phyloP scores from a whole-genome alignment of 768 basidiomycete genomes.

The Hericium rajendrae region DNA sequence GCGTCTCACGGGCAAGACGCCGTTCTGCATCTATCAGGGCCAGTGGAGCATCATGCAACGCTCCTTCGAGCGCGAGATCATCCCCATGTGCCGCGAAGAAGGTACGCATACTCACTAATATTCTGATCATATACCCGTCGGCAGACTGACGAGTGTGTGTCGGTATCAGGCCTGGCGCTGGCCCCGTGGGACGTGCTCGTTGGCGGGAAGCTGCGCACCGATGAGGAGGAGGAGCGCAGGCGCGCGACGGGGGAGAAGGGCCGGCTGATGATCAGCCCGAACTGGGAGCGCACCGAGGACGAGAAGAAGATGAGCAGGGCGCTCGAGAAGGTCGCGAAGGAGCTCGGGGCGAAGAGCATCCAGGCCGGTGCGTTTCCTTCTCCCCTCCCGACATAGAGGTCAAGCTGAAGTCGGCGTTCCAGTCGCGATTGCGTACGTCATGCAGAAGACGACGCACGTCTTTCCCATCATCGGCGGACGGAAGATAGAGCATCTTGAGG shows the following conservation, averaged over 20 bases:
- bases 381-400: not conserved
- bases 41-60: slow-evolving; percentile 24
- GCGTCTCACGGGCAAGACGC: slow-evolving; percentile 26
- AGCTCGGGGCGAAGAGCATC: not conserved
- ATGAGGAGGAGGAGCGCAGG: slow-evolving; percentile 17
- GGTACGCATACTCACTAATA: not conserved
- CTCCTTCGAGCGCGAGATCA: slow-evolving; percentile 35
- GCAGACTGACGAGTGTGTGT: not conserved
- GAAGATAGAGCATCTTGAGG: slow-evolving; percentile 33
- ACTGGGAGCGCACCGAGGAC: slow-evolving; percentile 4
- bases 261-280: not conserved
- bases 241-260: slow-evolving; percentile 19
- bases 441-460: slow-evolving; percentile 33
- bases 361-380: not conserved
- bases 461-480: slow-evolving; percentile 23
- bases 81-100: slow-evolving; percentile 22
- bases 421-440: slow-evolving; percentile 38
- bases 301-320: slow-evolving; percentile 5
- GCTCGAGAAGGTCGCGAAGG: not conserved
- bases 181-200: slow-evolving; percentile 17
- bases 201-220: slow-evolving; percentile 14
- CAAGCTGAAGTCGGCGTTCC: not conserved
- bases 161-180: slow-evolving; percentile 14
- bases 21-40: slow-evolving; percentile 35
- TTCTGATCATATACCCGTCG: too few species aligned